A percentile compares a stretch with the other conserved stretches of the same genome.
Evolutionary conservation across 148 eudicot genomes (phyloP).

Genomic region (Fallopia convolvulus): DNA sequence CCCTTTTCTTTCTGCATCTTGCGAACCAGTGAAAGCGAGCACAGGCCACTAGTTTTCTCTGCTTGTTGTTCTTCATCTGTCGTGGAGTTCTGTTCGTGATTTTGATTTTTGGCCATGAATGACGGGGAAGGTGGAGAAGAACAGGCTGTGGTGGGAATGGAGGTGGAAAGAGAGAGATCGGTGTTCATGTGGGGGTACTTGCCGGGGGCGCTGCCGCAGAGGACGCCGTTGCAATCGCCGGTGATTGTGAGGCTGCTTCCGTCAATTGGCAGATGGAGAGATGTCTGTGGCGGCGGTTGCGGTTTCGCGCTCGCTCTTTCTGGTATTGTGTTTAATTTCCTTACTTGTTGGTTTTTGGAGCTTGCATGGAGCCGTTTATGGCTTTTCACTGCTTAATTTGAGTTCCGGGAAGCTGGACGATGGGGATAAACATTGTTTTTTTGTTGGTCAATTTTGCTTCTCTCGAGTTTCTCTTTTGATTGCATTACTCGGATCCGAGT

Average conservation of each 20-base stretch:
- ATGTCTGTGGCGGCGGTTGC: constrained; percentile 94
- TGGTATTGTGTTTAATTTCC: constrained; percentile 29
- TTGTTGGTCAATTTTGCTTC: not conserved
- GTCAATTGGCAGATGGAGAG: constrained; percentile 47
- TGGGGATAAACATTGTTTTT: not conserved
- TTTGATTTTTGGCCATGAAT: constrained; percentile 34
- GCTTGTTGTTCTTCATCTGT: not conserved
- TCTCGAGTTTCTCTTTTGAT: not conserved
- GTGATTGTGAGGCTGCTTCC: constrained; percentile 46
- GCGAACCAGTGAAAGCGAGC: constrained; percentile 8
- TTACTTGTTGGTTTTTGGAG: not conserved
- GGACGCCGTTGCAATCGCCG: constrained; percentile 82
- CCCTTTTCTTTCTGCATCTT: not conserved
- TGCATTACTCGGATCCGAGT: not conserved
- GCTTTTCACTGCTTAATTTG: not conserved
- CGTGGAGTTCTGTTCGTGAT: not conserved
- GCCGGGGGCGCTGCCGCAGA: constrained; percentile 85
- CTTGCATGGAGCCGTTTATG: not conserved
- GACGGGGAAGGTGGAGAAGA: constrained; percentile 32
- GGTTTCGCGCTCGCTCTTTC: constrained; percentile 96
- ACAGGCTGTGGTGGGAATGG: constrained; percentile 26
- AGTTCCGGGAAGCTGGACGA: not conserved
- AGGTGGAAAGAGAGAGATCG: constrained; percentile 27
- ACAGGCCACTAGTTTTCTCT: not conserved
- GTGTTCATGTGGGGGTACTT: constrained; percentile 94